These are phyloP conservation scores for Komagataella mondaviorum DNA, from an alignment of 805 yeast genomes.

Conservation along the genomic window DNA sequence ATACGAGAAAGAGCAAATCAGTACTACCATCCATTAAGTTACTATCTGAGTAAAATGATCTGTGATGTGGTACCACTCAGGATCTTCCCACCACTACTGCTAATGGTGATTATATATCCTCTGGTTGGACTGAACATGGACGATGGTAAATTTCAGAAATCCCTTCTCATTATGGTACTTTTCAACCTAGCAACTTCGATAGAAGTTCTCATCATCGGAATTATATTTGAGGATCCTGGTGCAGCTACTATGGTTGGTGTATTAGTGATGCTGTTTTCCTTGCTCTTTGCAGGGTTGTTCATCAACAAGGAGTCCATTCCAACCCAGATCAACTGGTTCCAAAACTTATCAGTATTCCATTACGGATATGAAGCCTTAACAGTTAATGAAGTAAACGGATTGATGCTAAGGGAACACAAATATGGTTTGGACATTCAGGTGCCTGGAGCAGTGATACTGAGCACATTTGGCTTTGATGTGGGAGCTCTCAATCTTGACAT, in stretches of 20 bases:
- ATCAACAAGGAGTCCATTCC: conserved; percentile 60
- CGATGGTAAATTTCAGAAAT: conserved; percentile 57
- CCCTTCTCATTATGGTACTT: conserved; percentile 55
- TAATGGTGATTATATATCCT: conserved; percentile 77
- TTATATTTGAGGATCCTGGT: conserved; percentile 76
- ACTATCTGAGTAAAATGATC: conserved; percentile 70
- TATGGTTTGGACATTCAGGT: conserved; percentile 90
- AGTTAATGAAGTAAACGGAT: conserved; percentile 83
- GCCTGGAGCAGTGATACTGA: conserved; percentile 93
- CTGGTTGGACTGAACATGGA: conserved; percentile 77
- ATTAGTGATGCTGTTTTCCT: conserved; percentile 66
- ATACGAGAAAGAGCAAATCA: conserved; percentile 90
- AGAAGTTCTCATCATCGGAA: conserved; percentile 80
- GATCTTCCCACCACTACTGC: conserved; percentile 79
- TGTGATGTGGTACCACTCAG: conserved; percentile 91
- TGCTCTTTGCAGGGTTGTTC: conserved; percentile 88
- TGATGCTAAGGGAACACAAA: conserved; percentile 75
- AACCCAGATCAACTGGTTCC: conserved; percentile 48
- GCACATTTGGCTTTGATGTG: conserved; percentile 89
- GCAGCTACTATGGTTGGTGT: conserved; percentile 87
- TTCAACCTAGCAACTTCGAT: conserved; percentile 82
- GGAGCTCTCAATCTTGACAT: conserved; percentile 62
- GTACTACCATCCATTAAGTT: conserved; percentile 79
- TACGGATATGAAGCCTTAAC: conserved; percentile 90
- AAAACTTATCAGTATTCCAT: conserved; percentile 83